Conservation (phyloP, 2,329 filamentous ascomycete genomes). For the Coleophoma crateriformis region DNA sequence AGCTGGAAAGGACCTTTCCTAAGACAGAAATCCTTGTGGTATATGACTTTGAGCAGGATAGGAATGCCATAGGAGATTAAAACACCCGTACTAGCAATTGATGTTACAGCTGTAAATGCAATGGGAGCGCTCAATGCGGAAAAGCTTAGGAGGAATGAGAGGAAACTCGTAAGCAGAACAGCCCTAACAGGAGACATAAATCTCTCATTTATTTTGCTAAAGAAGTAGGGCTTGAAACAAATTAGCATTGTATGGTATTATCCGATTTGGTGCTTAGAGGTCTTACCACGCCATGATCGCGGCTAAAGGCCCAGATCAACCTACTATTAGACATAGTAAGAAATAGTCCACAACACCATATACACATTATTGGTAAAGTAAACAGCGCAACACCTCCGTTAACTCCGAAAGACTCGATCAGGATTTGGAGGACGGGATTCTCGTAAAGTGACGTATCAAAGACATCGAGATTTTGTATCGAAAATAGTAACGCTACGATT, state of each 20-base stretch:
- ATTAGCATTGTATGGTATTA: not conserved
- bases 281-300: constrained; percentile 46
- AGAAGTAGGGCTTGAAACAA: constrained; percentile 36
- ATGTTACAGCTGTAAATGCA: constrained; percentile 52
- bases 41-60: constrained; percentile 47
- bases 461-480: constrained; percentile 47
- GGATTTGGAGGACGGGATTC: constrained; percentile 53
- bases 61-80: constrained; percentile 54
- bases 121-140: constrained; percentile 49
- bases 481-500: constrained; percentile 50
- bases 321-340: constrained; percentile 49
- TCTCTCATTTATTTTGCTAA: constrained; percentile 43
- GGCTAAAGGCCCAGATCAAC: constrained; percentile 55
- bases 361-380: constrained; percentile 49
- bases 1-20: constrained; percentile 53
- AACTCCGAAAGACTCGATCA: constrained; percentile 50
- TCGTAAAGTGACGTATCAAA: constrained; percentile 34
- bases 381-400: constrained; percentile 50
- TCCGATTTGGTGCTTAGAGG: not conserved
- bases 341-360: constrained; percentile 57
- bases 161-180: constrained; percentile 47
- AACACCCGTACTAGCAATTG: constrained; percentile 52
- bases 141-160: constrained; percentile 49
- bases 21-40: constrained; percentile 37
- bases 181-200: constrained; percentile 46